phyloP scores from a whole-genome alignment of 169 alveolate species.

The Eimeria sp. region DNA sequence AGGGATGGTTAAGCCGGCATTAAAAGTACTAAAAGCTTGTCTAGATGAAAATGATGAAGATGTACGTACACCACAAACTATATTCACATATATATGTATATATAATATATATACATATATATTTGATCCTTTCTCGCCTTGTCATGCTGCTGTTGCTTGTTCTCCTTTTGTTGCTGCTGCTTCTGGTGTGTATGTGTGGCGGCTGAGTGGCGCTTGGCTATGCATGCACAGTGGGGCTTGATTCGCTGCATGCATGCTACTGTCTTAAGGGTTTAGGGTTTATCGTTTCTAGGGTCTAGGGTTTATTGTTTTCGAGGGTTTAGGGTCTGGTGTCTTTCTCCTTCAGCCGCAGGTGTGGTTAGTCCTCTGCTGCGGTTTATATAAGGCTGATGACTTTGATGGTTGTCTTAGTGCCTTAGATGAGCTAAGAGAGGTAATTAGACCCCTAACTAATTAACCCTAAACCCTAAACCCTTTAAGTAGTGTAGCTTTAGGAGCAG shows the following conservation, averaged over 20 bases:
- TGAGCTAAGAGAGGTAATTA: constrained; percentile 45
- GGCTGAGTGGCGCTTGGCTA: too few species aligned
- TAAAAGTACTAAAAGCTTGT: constrained; percentile 29
- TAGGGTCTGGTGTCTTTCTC: neutral
- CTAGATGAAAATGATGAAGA: constrained; percentile 59
- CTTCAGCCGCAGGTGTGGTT: constrained; percentile 71
- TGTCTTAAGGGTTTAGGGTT: constrained; percentile 3
- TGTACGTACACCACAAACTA: neutral
- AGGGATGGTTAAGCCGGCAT: constrained; percentile 1
- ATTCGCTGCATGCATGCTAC: neutral
- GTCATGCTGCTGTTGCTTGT: neutral
- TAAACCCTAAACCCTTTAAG: too few species aligned
- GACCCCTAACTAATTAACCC: neutral
- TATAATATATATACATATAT: too few species aligned
- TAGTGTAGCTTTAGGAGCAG: neutral
- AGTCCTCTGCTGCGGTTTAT: constrained; percentile 47
- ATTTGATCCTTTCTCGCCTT: too few species aligned
- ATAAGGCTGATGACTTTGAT: constrained; percentile 16
- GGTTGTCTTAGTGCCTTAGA: neutral
- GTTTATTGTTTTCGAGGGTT: constrained; percentile 3
- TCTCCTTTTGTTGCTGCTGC: neutral
- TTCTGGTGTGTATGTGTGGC: neutral
- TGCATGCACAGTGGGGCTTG: neutral
- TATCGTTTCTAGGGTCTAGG: constrained; percentile 47
- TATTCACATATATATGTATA: too few species aligned